Evolutionary conservation across 2,329 filamentous ascomycete genomes (phyloP), one percentile per base, ranked within the genome.

Genomic region (Aureobasidium pullulans): DNA sequence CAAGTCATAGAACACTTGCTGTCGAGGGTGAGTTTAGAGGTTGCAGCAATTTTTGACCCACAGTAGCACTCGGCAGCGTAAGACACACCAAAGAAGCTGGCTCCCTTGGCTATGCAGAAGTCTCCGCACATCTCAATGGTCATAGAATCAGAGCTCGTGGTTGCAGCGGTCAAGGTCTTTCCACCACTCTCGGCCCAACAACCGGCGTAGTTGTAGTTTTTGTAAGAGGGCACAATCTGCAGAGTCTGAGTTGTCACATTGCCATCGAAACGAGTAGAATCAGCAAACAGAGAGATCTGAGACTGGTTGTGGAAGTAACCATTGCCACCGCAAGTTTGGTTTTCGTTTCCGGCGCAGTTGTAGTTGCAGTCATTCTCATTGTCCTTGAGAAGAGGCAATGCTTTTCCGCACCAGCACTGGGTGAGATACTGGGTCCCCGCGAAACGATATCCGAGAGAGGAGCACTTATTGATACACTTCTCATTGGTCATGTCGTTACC

Each of bases 341-440:
- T 67, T 9, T 62, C 60, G 52, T 72, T 71, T 4, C 71, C 70
- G 3, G 68, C 48, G 53, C 71, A 72, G 2, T 65, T 31, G 34
- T 59, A 63, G 1, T 61, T 65, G 60, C 71, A 73, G 7, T 65
- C 69, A 28, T 53, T 61, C 0, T 61, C 40, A 1, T 39, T 79
- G 0, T 79, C 78, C 62, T 76, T 70, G 11, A 73, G 66, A 0
- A 65, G 70, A 0, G 81, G 81, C 28, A 80, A 73, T 0, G 64
- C 73, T 29, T 76, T 76, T 1, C 82, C 81, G 16, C 72, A 57
- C 53, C 53, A 57, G 28, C 53, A 57, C 64, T 84, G 80, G 11
- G 70, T 54, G 42, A 54, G 70, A 61, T 82, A 82, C 56, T 81
- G 72, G 0, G 77, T 79, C 1, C 74, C 80, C 6, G 79, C 80